phyloP scores from a whole-genome alignment of 2,329 filamentous ascomycete genomes.

The Colletotrichum chrysophilum region DNA sequence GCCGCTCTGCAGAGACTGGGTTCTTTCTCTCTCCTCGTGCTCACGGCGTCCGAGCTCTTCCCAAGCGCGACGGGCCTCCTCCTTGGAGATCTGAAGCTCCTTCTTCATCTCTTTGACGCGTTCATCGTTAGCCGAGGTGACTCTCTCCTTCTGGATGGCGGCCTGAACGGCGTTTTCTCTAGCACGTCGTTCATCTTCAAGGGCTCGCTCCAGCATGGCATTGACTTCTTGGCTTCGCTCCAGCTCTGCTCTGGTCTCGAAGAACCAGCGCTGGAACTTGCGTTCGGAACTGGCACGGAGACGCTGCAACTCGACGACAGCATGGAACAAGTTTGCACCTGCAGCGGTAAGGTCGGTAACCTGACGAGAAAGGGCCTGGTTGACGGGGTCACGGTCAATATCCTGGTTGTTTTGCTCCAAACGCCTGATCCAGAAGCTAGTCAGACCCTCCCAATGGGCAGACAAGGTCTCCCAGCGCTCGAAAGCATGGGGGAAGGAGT shows the following conservation, averaged over 20 bases:
- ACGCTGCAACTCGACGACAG: slow-evolving; percentile 93
- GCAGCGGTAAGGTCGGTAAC: slow-evolving; percentile 97
- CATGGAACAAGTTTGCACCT: slow-evolving; percentile 95
- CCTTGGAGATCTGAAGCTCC: slow-evolving; percentile 92
- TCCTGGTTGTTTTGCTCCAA: slow-evolving; percentile 91
- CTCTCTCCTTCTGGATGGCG: slow-evolving; percentile 70
- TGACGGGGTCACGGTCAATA: slow-evolving; percentile 80
- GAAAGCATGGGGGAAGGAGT: slow-evolving; percentile 93
- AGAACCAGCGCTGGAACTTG: slow-evolving; percentile 99
- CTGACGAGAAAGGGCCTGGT: slow-evolving; percentile 87
- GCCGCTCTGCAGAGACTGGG: slow-evolving; percentile 83
- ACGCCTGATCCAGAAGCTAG: slow-evolving; percentile 94
- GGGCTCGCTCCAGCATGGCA: slow-evolving; percentile 75
- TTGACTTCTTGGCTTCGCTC: slow-evolving; percentile 85
- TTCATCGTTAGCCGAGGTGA: slow-evolving; percentile 74
- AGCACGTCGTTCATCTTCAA: slow-evolving; percentile 77
- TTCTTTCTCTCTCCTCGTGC: slow-evolving; percentile 89
- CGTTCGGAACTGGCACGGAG: slow-evolving; percentile 93
- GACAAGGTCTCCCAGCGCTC: slow-evolving; percentile 97
- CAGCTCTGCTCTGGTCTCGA: slow-evolving; percentile 87
- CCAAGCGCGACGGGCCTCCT: slow-evolving; percentile 94
- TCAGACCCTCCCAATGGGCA: slow-evolving; percentile 97
- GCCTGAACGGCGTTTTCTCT: slow-evolving; percentile 71
- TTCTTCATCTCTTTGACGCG: slow-evolving; percentile 89
- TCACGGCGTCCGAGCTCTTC: slow-evolving; percentile 94